Conservation (phyloP, 495 filamentous ascomycete species). For the Annulohypoxylon nitens region DNA sequence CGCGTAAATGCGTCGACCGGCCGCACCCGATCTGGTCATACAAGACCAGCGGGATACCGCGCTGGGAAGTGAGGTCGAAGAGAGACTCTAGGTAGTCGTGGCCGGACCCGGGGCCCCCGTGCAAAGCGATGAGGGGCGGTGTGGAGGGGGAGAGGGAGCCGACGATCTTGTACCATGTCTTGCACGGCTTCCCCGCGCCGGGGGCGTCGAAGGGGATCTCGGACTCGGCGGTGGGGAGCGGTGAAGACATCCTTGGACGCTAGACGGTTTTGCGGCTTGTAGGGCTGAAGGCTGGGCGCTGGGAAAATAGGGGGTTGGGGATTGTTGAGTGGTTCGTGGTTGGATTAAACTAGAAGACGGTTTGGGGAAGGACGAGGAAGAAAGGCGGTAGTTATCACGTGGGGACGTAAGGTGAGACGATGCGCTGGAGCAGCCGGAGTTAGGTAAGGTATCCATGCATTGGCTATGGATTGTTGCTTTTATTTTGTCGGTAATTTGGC, state of each 20-base stretch:
- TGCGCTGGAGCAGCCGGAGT: neutral
- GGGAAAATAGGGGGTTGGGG: neutral
- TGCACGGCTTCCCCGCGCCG: constrained; percentile 49
- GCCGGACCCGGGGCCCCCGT: constrained; percentile 63
- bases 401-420: neutral
- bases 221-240: constrained; percentile 23
- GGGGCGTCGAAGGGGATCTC: constrained; percentile 50
- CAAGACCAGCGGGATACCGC: constrained; percentile 58
- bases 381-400: constrained; percentile 11
- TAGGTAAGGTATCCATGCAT: constrained; percentile 9
- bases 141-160: constrained; percentile 12
- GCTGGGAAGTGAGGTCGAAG: constrained; percentile 45
- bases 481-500: neutral
- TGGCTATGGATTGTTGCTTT: neutral
- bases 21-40: constrained; percentile 69
- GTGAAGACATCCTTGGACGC: constrained; percentile 11
- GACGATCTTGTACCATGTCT: constrained; percentile 58
- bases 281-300: too few relatives aligned
- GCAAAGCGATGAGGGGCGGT: constrained; percentile 44
- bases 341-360: neutral
- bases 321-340: neutral
- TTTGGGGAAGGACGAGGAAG: neutral
- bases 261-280: too few relatives aligned
- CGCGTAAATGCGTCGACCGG: constrained; percentile 58
- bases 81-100: constrained; percentile 59